Base-by-base conservation (phyloP, 352 stramenopile species). In the Pythium brassicae region DNA sequence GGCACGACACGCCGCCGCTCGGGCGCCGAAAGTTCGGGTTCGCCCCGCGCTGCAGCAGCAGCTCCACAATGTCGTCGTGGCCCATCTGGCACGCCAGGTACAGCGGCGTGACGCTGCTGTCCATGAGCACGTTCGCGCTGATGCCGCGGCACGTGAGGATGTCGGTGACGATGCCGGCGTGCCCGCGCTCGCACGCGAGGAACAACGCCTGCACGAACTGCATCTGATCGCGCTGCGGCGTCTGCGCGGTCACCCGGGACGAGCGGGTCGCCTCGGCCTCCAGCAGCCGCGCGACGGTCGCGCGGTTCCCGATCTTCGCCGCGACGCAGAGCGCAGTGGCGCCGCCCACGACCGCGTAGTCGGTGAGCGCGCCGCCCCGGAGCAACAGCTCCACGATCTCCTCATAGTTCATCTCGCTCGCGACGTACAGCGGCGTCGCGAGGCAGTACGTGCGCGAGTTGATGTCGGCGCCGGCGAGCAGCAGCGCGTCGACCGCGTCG, bases 61-160 rank as follows among this genome's bases (percentile, higher is more conserved):
- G 43, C 20, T 76, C 65, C 4, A 81, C 83, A 20, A 92, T 77
- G 22, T 62, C 64, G 12, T 76, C 69, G 59, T 92, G 78, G 22
- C 84, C 84, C 78, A 94, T 94, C 64, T 94, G 84, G 53, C 80
- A 90, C 19, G 80, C 82, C 43, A 94, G 66, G 54, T 94, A 94
- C 27, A 94, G 72, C 44, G 81, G 81, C 20, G 84, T 80, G 20
- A 92, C 80, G 55, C 82, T 89, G 53, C 86, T 76, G 44, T 89
- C 79, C 72, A 93, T 89, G 22, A 89, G 63, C 22, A 80, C 71
- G 57, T 94, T 87, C 17, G 78, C 80, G 49, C 86, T 63, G 29
- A 89, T 43, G 12, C 75, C 67, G 8, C 75, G 80, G 15, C 72
- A 62, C 12, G 73, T 55, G 14, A 94, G 55, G 42, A 94, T 64